These are phyloP conservation scores for Osmozyma mogii DNA, from an alignment of 805 yeast genomes.

Conservation along the genomic window DNA sequence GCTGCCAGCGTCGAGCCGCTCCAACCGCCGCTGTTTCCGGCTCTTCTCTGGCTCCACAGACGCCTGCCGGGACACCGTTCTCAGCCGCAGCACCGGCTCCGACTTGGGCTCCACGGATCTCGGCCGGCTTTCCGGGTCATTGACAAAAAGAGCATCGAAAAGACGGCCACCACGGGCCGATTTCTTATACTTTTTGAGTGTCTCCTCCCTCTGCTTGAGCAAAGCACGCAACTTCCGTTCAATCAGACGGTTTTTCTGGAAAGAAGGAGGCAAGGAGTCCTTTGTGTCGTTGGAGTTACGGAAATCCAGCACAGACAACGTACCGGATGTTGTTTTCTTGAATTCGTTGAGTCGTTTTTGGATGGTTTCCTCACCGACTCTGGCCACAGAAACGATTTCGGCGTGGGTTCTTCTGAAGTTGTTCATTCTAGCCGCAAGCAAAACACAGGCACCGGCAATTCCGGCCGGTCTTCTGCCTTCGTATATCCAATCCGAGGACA, in stretches of 20 bases:
- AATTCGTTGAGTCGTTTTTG: slow-evolving; percentile 89
- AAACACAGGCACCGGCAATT: slow-evolving; percentile 91
- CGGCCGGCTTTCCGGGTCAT: no score
- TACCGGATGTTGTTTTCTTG: slow-evolving; percentile 65
- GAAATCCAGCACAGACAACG: slow-evolving; percentile 65
- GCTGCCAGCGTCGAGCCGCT: no score
- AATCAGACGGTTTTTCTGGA: slow-evolving; percentile 47
- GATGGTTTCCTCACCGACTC: slow-evolving; percentile 88
- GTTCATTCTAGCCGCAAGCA: slow-evolving; percentile 95
- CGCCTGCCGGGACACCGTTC: no score
- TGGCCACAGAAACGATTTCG: slow-evolving; percentile 92
- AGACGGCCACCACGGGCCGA: no score
- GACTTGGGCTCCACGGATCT: no score
- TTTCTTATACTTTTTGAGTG: slow-evolving; percentile 18
- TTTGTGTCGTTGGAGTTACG: slow-evolving; percentile 41
- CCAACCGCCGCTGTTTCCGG: no score
- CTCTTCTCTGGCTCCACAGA: no score
- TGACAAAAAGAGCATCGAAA: no score
- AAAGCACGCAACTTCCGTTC: slow-evolving; percentile 34
- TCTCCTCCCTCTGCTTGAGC: slow-evolving; percentile 12
- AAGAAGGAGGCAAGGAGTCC: slow-evolving; percentile 78
- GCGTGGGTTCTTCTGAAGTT: slow-evolving; percentile 85
- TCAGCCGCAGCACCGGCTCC: no score
- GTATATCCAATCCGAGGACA: slow-evolving; percentile 93
- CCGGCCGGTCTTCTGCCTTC: slow-evolving; percentile 99